Base-by-base conservation (phyloP, 1,284 basidiomycete species). In the Moniliophthora roreri region DNA sequence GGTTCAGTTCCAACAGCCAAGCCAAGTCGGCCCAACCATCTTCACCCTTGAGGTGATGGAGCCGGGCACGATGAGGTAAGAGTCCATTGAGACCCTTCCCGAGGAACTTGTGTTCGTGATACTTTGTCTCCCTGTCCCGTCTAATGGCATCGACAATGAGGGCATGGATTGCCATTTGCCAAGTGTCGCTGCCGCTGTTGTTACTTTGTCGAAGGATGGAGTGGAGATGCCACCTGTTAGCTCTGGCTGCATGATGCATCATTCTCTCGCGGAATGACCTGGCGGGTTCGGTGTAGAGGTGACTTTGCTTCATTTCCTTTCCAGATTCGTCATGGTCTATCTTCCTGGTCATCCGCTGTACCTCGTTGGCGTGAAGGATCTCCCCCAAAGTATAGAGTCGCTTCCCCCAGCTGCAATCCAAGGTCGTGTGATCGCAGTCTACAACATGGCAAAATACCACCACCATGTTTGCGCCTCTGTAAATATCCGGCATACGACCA, bases 1-100 rank as follows among this genome's bases (percentile, higher is more conserved):
- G 63, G 45, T 66, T 66, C 3, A 66, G 50, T 48, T 66, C 64
- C 21, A 66, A 50, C 16, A 65, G 38, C 64, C 63, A 64, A n/a
- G 61, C 61, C 13, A 66, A 51, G 49, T 66, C 64, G 5, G 39
- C 59, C 64, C 64, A 66, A 1, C 64, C 64, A 54, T 62, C 53
- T 18, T 54, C 38, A 1, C 60, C 60, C 9, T 26, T 47, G 40
- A 65, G 47, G 50, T 65, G 62, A 0, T 21, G 18, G 1, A 61
- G 55, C 1, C 57, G 54, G 1, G 64, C 56, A 3, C 61, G 62
- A 11, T 63, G 52, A n/a, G 64, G 64, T n/a, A 66, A 54, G 5
- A 66, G 49, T 1, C 64, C 64, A 49, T 66, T 66, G 20, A 66
- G 48, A 1, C 56, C 64, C 26, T 62, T 60, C 1, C 63, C 64